A percentile compares a stretch with the other conserved stretches of the same genome.
These are phyloP conservation scores for Knufia petricola DNA, from an alignment of 2,329 filamentous ascomycete species.

Conservation along the genomic window DNA sequence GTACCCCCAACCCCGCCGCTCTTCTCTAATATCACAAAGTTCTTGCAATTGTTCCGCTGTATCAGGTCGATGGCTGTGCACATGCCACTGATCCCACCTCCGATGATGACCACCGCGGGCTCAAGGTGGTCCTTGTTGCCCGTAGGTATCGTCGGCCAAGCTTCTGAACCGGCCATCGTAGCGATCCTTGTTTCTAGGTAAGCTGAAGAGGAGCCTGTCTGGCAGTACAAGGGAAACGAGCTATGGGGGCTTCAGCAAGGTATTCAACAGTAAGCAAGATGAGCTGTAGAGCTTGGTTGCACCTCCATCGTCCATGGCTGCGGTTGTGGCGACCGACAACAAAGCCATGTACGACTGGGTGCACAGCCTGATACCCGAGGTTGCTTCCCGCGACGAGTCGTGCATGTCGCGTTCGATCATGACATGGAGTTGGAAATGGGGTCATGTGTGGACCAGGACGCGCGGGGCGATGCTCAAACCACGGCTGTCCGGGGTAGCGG, in stretches of 20 bases:
- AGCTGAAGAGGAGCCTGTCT: background rate
- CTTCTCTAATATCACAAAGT: slow-evolving; percentile 51
- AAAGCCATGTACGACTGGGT: background rate
- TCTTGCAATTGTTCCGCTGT: slow-evolving; percentile 35
- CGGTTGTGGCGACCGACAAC: background rate
- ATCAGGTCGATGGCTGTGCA: slow-evolving; percentile 42
- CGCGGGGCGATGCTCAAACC: background rate
- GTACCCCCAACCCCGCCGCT: slow-evolving; percentile 38
- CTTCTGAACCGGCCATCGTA: slow-evolving; percentile 17
- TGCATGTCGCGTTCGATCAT: background rate
- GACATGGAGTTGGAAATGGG: background rate
- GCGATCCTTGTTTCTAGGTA: background rate
- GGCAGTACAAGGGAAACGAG: background rate
- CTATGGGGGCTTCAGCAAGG: background rate
- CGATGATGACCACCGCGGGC: slow-evolving; percentile 49
- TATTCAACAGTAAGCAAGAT: background rate
- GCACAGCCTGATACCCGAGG: background rate
- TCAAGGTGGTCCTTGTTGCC: slow-evolving; percentile 31
- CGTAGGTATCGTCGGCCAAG: slow-evolving; percentile 20
- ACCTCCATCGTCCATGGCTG: background rate
- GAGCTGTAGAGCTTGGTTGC: background rate
- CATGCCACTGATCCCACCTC: slow-evolving; percentile 43
- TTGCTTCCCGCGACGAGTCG: background rate
- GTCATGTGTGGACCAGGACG: background rate
- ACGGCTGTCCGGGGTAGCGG: background rate